A percentile compares a stretch with the other conserved stretches of the same genome.
phyloP scores from a whole-genome alignment of 768 basidiomycete genomes.

The Peribolospora baueri region DNA sequence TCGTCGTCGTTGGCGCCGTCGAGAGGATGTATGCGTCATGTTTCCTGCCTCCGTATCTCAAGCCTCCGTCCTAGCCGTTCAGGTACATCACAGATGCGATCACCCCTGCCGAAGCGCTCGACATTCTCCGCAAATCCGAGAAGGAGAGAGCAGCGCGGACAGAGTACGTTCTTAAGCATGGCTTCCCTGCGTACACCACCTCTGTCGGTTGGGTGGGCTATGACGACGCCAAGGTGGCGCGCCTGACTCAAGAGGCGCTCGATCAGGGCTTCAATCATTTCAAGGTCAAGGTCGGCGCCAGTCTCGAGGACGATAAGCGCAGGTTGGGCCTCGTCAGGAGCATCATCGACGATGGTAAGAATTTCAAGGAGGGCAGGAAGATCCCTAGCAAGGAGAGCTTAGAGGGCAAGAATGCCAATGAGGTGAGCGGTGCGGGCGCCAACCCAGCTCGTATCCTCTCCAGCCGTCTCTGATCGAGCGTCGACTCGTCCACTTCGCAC shows the following conservation, averaged over 20 bases:
- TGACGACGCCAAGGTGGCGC: constrained; percentile 68
- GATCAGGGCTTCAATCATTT: constrained; percentile 85
- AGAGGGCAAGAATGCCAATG: constrained; percentile 60
- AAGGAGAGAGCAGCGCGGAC: constrained; percentile 56
- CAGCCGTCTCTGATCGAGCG: no score
- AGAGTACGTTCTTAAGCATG: constrained; percentile 30
- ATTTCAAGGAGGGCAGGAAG: constrained; percentile 33
- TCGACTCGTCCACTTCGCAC: no score
- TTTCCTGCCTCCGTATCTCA: no score
- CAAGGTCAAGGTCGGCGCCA: constrained; percentile 88
- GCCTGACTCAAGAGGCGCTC: constrained; percentile 61
- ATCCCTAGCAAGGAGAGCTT: constrained; percentile 38
- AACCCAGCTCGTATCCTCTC: no score
- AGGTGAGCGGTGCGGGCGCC: no score
- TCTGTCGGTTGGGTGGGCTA: constrained; percentile 31
- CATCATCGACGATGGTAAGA: constrained; percentile 78
- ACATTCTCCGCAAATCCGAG: constrained; percentile 52
- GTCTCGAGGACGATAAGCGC: constrained; percentile 55
- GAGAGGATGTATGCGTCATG: no score
- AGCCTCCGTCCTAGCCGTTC: constrained; percentile 26
- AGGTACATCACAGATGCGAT: constrained; percentile 81
- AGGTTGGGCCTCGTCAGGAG: constrained; percentile 72
- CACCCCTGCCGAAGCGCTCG: constrained; percentile 68
- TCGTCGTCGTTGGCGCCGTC: neutral
- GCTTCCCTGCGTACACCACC: constrained; percentile 13